A percentile compares a stretch with the other conserved stretches of the same genome.
Evolutionary conservation across 495 filamentous ascomycete genomes (phyloP).

Genomic region (Hyaloscypha finlandica): DNA sequence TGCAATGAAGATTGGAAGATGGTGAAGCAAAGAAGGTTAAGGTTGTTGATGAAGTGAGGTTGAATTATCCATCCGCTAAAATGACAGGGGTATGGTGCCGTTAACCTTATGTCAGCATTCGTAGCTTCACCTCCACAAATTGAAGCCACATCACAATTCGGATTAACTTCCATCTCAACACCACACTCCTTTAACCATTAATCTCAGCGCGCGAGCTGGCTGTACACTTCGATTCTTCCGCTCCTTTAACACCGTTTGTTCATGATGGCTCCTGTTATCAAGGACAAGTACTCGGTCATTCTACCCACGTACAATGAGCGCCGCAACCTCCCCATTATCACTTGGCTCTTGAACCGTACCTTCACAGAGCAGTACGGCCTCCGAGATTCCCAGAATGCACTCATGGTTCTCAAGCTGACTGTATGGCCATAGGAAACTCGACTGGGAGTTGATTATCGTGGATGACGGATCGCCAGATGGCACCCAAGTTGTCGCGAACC

Average conservation of each 20-base stretch:
- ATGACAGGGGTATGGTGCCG: too few relatives aligned
- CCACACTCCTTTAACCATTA: slow-evolving; percentile 21
- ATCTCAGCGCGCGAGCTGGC: not conserved
- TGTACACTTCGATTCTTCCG: not conserved
- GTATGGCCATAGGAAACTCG: slow-evolving; percentile 66
- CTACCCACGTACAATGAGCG: slow-evolving; percentile 99
- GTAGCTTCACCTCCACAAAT: not conserved
- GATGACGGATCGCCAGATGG: slow-evolving; percentile 98
- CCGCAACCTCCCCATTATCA: slow-evolving; percentile 92
- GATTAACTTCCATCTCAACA: slow-evolving; percentile 13
- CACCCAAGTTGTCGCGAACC: slow-evolving; percentile 84
- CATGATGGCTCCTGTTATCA: slow-evolving; percentile 19
- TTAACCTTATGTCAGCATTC: slow-evolving; percentile 5
- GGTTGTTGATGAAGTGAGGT: slow-evolving; percentile 4
- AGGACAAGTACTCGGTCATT: slow-evolving; percentile 92
- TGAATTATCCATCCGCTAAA: not conserved
- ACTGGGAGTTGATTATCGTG: slow-evolving; percentile 97
- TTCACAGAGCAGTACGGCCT: slow-evolving; percentile 75
- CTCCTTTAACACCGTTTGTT: not conserved
- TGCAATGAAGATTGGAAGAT: not conserved
- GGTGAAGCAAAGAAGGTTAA: not conserved
- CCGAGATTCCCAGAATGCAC: not conserved
- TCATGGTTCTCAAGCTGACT: slow-evolving; percentile 11
- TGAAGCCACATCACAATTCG: slow-evolving; percentile 15
- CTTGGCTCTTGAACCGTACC: slow-evolving; percentile 87